phyloP scores from a whole-genome alignment of 176 grass and related monocot genomes.

The Phragmites australis region DNA sequence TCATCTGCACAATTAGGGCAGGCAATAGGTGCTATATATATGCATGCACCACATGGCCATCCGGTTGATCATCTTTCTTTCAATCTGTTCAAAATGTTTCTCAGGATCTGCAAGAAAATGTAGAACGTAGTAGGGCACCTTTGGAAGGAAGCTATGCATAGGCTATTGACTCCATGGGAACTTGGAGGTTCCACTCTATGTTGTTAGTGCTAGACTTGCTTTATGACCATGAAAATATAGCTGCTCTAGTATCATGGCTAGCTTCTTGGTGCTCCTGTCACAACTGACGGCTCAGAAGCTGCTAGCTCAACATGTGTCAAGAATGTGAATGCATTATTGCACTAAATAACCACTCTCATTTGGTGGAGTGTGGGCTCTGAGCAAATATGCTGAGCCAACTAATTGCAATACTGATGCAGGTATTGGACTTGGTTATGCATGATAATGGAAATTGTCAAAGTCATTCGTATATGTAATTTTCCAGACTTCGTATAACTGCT shows the following conservation, averaged over 20 bases:
- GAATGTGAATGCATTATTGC: slow-evolving; percentile 22
- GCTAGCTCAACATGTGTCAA: slow-evolving; percentile 28
- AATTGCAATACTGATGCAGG: slow-evolving; percentile 83
- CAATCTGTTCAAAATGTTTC: slow-evolving; percentile 28
- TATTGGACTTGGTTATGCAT: slow-evolving; percentile 81
- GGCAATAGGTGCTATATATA: slow-evolving; percentile 16
- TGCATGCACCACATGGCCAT: slow-evolving; percentile 16
- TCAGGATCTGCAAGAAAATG: slow-evolving; percentile 35
- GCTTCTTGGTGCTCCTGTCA: slow-evolving; percentile 43
- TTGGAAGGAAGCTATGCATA: slow-evolving; percentile 26
- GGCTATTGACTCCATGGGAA: slow-evolving; percentile 16
- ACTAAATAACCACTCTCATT: not conserved
- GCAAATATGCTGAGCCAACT: slow-evolving; percentile 74
- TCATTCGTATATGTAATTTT: slow-evolving; percentile 64
- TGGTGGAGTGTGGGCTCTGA: not conserved
- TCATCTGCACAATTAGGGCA: slow-evolving; percentile 36
- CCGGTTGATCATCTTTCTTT: slow-evolving; percentile 20
- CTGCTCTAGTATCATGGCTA: slow-evolving; percentile 24
- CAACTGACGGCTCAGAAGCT: slow-evolving; percentile 40
- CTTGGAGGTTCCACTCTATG: slow-evolving; percentile 39
- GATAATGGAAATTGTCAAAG: slow-evolving; percentile 77
- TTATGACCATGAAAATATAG: slow-evolving; percentile 19
- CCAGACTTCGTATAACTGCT: slow-evolving; percentile 40
- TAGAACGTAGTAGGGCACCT: slow-evolving; percentile 7
- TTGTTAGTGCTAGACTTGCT: slow-evolving; percentile 37